Conservation (phyloP, 2,329 filamentous ascomycete genomes). For the Apiospora pterosperma region DNA sequence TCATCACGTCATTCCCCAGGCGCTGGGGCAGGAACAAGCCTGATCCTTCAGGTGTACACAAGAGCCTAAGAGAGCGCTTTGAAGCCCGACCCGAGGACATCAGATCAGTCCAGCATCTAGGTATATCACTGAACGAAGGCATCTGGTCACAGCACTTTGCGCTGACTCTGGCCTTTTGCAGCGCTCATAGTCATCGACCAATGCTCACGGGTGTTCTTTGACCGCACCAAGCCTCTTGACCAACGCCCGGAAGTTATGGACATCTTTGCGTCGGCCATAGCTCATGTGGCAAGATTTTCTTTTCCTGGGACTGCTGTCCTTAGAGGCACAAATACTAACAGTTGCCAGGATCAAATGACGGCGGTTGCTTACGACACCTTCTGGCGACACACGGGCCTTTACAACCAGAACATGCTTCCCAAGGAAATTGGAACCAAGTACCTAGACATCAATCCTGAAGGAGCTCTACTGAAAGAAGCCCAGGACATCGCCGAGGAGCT, state of each 20-base stretch:
- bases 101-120: conserved; percentile 24
- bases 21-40: conserved; percentile 47
- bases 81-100: conserved; percentile 25
- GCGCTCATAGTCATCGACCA: conserved; percentile 32
- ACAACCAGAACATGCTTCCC: conserved; percentile 38
- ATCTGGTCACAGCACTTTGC: no score
- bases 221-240: conserved; percentile 26
- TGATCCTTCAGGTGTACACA: conserved; percentile 58
- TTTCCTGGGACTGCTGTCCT: background rate
- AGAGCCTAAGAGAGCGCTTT: conserved; percentile 59
- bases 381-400: conserved; percentile 52
- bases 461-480: conserved; percentile 54
- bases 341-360: conserved; percentile 54
- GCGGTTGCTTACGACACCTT: conserved; percentile 61
- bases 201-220: conserved; percentile 34
- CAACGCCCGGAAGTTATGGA: conserved; percentile 28
- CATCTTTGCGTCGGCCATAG: conserved; percentile 27
- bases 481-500: conserved; percentile 64
- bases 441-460: conserved; percentile 38
- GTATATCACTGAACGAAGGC: background rate
- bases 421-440: conserved; percentile 36
- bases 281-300: conserved; percentile 17
- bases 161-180: background rate
- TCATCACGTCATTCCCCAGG: conserved; percentile 39
- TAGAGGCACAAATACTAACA: background rate